Evolutionary conservation across 805 yeast genomes (phyloP), one percentile per base, ranked within the genome.

Genomic region (Wickerhamomyces sydowiorum): DNA sequence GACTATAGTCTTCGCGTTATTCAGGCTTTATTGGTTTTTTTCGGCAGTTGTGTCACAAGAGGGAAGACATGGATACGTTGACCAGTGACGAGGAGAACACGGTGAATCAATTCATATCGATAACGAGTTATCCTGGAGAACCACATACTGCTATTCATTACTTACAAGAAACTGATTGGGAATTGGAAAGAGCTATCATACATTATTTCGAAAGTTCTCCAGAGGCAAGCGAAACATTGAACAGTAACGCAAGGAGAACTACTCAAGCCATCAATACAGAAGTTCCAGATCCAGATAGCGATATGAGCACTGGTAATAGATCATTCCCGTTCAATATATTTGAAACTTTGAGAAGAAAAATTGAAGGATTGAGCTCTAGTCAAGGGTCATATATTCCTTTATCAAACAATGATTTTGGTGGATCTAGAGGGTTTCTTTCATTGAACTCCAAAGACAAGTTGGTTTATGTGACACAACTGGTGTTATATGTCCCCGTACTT

Each of bases 131-230:
- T 41, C 47, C 49, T 1, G 40, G 39, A 4, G 44, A 49, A 14
- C 54, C 51, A 6, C 32, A 48, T 37, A 47, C 51, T 3, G 58
- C 53, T 6, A 54, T 57, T 12, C 52, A 43, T 1, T 52, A 33
- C 22, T 44, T 57, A 3, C 50, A 53, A 30, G 48, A 61, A 4
- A 45, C 62, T 7, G 54, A 59, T 19, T 70, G 75, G 73, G 57
- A 66, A 47, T 51, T 70, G 14, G 75, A 70, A 44, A 48, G 58
- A 17, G 49, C 62, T 25, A 56, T 58, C 19, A 36, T 57, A 17
- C 15, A 40, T 22, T 53, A 49, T 49, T 57, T 47, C 41, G 62
- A 56, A 28, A 31, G 27, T n/a, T 33, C 48, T 3, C 53, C 54
- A 5, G 45, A 38, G 30, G 60, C 61, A 5, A 54, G 54, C 35